Evolutionary conservation across 768 basidiomycete species (phyloP), one percentile per base, ranked within the genome.

Genomic region (Xerocomus brunneocitrinus): DNA sequence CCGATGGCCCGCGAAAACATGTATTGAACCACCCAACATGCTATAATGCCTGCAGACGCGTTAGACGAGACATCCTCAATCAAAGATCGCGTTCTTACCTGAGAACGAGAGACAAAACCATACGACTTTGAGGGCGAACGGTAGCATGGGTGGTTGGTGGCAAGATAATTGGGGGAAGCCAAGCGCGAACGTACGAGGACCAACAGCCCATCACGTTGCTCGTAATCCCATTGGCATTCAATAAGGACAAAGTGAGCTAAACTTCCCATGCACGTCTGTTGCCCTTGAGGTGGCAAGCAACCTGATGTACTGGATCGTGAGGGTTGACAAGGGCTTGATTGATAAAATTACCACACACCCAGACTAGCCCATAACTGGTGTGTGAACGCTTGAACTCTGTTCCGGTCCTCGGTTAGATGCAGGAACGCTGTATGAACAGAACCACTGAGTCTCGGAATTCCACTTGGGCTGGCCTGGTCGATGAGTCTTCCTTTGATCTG

Each of bases 61-160:
- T 32, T 58, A 10, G 40, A 35, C 24, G n/a, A 47, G 35, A 48
- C 32, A 10, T 25, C 30, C 16, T 16, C 22, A 5, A 16, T 24
- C 10, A 16, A 28, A 38, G n/a, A n/a, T 27, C 25, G 6, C 31
- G 36, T 30, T 44, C 61, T 54, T 62, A 82, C 83, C 82, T 58
- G 75, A 70, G 22, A 81, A 57, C 13, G 83, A 83, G 19, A 86
- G 71, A 58, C 72, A 69, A 58, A 82, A 82, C 82, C 83, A 86
- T 44, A 70, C 70, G 41, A 79, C 68, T 70, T 79, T 85, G 50
- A 85, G 72, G 45, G 76, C 73, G 50, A 77, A 78, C 19, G 80
- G 73, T 34, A 84, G 74, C 83, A 85, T 85, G 35, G 36, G 40
- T 19, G 43, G 41, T 12, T 27, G 43, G 38, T 38, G 13, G 30